Percentiles rank a stretch among this genome's conserved stretches.
Evolutionary conservation across 441 rosid genomes (phyloP).

Genomic region (Geranium incanum): DNA sequence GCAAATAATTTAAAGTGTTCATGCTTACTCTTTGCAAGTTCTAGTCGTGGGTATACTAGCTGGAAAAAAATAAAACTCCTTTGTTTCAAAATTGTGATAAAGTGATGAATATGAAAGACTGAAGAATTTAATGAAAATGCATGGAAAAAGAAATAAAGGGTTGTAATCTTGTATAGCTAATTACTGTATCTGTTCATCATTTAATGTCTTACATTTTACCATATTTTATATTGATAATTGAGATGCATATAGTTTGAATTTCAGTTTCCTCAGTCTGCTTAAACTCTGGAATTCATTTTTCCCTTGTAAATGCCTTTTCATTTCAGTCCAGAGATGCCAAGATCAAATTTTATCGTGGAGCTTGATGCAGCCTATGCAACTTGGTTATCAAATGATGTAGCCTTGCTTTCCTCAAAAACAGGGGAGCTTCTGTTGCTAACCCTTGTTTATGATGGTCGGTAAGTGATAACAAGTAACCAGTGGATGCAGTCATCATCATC

Average conservation of each 20-base stretch:
- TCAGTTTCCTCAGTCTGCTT: neutral
- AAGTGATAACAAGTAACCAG: slow-evolving; percentile 18
- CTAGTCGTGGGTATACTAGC: neutral
- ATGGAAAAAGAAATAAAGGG: neutral
- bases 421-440: slow-evolving; percentile 85
- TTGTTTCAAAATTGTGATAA: neutral
- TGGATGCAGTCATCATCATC: slow-evolving; percentile 8
- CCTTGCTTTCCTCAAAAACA: slow-evolving; percentile 77
- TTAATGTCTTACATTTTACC: neutral
- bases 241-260: neutral
- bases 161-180: neutral
- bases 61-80: neutral
- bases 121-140: neutral
- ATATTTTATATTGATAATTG: slow-evolving; percentile 2
- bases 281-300: slow-evolving; percentile 5
- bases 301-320: slow-evolving; percentile 13
- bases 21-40: slow-evolving; percentile 1
- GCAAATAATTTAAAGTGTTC: neutral
- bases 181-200: neutral
- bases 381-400: slow-evolving; percentile 81
- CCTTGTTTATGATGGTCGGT: slow-evolving; percentile 97
- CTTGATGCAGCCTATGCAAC: slow-evolving; percentile 93
- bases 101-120: neutral
- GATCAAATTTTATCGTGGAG: slow-evolving; percentile 76
- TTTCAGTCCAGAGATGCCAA: slow-evolving; percentile 90